phyloP scores from a whole-genome alignment of 192 early-diverging fungal genomes.

The Geranomyces michiganensis region DNA sequence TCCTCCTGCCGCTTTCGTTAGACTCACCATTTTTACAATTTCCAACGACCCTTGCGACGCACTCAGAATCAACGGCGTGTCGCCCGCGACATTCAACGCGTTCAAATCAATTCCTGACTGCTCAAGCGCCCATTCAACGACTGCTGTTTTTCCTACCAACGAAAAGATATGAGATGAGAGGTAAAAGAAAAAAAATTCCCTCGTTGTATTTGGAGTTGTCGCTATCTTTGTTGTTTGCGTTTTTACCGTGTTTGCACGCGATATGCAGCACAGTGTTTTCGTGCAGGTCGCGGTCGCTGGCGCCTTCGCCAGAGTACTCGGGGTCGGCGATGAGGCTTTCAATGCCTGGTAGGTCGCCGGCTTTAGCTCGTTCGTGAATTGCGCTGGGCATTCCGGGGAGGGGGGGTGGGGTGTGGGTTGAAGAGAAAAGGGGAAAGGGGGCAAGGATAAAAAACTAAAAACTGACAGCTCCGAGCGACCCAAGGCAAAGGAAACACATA shows the following conservation, averaged over 20 bases:
- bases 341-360: constrained; percentile 20
- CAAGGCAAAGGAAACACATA: too few species aligned
- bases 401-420: too few species aligned
- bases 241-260: constrained; percentile 36
- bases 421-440: too few species aligned
- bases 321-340: constrained; percentile 13
- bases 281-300: constrained; percentile 35
- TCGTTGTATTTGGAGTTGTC: background rate
- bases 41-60: constrained; percentile 31
- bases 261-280: constrained; percentile 51
- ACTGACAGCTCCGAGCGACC: too few species aligned
- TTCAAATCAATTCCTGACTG: constrained; percentile 36
- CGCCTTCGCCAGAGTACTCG: background rate
- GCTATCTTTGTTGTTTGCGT: background rate
- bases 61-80: constrained; percentile 58
- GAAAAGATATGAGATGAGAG: background rate
- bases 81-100: constrained; percentile 49
- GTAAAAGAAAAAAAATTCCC: background rate
- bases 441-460: too few species aligned
- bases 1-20: background rate
- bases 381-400: too few species aligned
- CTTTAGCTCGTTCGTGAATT: constrained; percentile 30
- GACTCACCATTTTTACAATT: constrained; percentile 42
- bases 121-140: constrained; percentile 45
- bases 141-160: background rate